A percentile compares a stretch with the other conserved stretches of the same genome.
phyloP scores from a whole-genome alignment of 1,139 yeast genomes.

The Geotrichum klebahnii region DNA sequence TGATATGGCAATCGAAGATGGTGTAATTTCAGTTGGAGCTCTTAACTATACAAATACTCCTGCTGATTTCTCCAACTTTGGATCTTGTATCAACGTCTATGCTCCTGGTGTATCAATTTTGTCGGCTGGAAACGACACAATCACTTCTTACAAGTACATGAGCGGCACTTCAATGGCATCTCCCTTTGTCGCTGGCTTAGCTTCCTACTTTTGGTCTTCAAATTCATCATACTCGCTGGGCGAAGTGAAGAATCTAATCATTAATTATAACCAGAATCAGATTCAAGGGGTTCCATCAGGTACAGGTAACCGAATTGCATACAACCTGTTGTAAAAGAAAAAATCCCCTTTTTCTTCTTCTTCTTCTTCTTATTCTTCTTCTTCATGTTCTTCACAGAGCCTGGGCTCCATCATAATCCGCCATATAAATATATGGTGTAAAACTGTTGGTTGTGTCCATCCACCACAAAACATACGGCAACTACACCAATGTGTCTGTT shows the following conservation, averaged over 20 bases:
- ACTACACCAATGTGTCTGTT: no score
- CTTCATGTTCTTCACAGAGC: no score
- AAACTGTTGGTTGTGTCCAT: no score
- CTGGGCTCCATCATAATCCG: no score
- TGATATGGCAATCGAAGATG: slow-evolving; percentile 50
- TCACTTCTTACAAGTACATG: slow-evolving; percentile 72
- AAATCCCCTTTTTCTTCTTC: background rate
- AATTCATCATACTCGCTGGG: slow-evolving; percentile 9
- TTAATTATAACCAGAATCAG: slow-evolving; percentile 28
- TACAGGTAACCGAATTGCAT: slow-evolving; percentile 33
- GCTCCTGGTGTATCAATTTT: slow-evolving; percentile 81
- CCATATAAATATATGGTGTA: no score
- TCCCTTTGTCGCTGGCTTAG: slow-evolving; percentile 76
- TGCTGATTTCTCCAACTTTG: slow-evolving; percentile 53
- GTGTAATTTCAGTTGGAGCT: slow-evolving; percentile 64
- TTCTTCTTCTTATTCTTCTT: no score
- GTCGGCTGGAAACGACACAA: slow-evolving; percentile 54
- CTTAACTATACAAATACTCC: slow-evolving; percentile 67
- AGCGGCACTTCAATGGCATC: slow-evolving; percentile 94
- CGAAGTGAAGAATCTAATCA: slow-evolving; percentile 23
- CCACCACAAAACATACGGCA: no score
- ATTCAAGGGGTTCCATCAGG: slow-evolving; percentile 24
- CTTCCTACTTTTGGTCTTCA: slow-evolving; percentile 24
- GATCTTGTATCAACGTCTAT: slow-evolving; percentile 78
- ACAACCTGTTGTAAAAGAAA: slow-evolving; percentile 26